Conservation (phyloP, 805 yeast species). For the Priceomyces fermenticarens region DNA sequence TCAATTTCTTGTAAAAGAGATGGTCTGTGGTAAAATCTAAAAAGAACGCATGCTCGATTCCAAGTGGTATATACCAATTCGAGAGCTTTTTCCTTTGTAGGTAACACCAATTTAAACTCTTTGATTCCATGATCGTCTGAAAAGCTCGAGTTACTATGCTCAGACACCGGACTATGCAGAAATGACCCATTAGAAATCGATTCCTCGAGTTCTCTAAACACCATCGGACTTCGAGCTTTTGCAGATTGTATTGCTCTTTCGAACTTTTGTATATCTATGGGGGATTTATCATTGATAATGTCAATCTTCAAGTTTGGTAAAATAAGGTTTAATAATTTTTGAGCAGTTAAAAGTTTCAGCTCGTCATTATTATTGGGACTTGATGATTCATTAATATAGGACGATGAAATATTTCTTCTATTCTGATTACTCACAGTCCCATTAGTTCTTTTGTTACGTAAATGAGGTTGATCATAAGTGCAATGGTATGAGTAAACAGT, state of each 20-base stretch:
- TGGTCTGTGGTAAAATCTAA: constrained; percentile 84
- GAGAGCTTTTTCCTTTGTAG: constrained; percentile 71
- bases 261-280: constrained; percentile 34
- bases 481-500: constrained; percentile 85
- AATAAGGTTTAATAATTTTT: constrained; percentile 28
- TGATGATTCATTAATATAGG: not conserved
- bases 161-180: not conserved
- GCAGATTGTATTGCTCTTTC: constrained; percentile 21
- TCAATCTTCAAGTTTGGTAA: constrained; percentile 35
- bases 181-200: constrained; percentile 5
- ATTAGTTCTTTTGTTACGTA: constrained; percentile 41
- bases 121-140: constrained; percentile 13
- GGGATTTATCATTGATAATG: constrained; percentile 28
- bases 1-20: constrained; percentile 72
- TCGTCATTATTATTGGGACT: constrained; percentile 14
- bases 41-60: constrained; percentile 82
- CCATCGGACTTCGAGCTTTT: constrained; percentile 15
- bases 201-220: constrained; percentile 26
- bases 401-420: too few species aligned
- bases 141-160: not conserved
- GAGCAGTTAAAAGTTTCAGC: constrained; percentile 13
- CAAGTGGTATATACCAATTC: constrained; percentile 73
- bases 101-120: constrained; percentile 67
- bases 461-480: constrained; percentile 76
- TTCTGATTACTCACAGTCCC: too few species aligned